phyloP scores from a whole-genome alignment of 2,329 filamentous ascomycete genomes.

The Trichoderma citrinoviride region DNA sequence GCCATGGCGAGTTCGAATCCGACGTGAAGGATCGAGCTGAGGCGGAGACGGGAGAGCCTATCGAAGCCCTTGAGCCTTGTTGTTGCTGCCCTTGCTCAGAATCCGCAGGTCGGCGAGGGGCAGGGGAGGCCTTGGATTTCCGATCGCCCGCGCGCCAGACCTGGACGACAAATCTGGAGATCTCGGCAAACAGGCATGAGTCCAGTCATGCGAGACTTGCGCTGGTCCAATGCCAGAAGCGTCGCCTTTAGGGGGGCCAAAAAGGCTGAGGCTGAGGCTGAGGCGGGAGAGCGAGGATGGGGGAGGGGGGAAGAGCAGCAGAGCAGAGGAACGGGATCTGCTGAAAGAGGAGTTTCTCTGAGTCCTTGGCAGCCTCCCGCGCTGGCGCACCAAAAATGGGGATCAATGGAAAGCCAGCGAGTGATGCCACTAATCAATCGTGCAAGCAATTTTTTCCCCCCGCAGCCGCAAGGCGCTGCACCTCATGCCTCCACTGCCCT shows the following conservation, averaged over 20 bases:
- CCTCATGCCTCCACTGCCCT: neutral
- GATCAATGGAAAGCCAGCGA: neutral
- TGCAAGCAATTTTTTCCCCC: conserved; percentile 22
- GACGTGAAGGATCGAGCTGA: conserved; percentile 5
- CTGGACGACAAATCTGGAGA: conserved; percentile 32
- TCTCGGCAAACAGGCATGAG: conserved; percentile 36
- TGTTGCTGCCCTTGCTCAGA: conserved; percentile 7
- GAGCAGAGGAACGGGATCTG: neutral
- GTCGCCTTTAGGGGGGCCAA: conserved; percentile 22
- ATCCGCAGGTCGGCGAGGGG: conserved; percentile 26
- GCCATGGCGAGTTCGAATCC: conserved; percentile 31
- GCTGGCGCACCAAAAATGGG: neutral
- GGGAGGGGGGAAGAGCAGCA: neutral
- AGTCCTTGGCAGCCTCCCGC: neutral
- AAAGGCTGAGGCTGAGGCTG: conserved; percentile 12
- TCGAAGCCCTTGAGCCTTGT: neutral
- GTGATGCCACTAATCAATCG: conserved; percentile 20
- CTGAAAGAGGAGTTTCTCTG: conserved; percentile 16
- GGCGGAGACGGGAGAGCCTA: conserved; percentile 2
- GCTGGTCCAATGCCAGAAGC: conserved; percentile 26
- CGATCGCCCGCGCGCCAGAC: conserved; percentile 29
- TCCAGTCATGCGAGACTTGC: conserved; percentile 29
- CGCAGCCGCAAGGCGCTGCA: conserved; percentile 5
- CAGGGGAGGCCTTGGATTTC: conserved; percentile 27
- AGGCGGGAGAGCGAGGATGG: neutral